Base-by-base conservation (phyloP, 2,329 filamentous ascomycete genomes). In the Venturia asperata region DNA sequence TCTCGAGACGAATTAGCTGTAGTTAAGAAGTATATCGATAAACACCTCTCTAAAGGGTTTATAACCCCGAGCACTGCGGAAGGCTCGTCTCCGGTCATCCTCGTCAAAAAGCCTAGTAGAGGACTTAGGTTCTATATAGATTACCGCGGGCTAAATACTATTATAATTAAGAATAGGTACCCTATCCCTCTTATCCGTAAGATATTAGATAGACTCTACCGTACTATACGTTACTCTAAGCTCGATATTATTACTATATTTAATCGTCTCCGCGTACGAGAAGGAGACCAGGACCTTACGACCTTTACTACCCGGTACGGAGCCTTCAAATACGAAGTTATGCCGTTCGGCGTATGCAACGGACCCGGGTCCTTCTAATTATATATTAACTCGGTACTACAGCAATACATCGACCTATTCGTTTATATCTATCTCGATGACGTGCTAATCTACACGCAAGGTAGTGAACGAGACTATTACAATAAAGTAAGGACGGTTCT, bases 271-370 rank as follows among this genome's bases (percentile, higher is more conserved):
- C 34, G 68, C 15, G 76, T 78, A 19, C 68, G 67, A 21, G 37
- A 71, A 6, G 63, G 76, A 41, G 68, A 77, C 27, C n/a, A 62
- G 67, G 75, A 68, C 69, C 75, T 72, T 64, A 77, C 68, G 24
- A 69, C 69, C 0, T 78, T 77, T 65, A 24, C 64, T 21, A 76
- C 68, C 1, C 64, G 70, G 19, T 77, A 72, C 66, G 68, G 72
- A 41, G 65, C 69, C 2, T 78, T 69, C 64, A 63, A 79, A 66
- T 78, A 71, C 47, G 47, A 71, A 42, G 70, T 79, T 17, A 68
- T 66, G 11, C 70, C 68, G 1, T 71, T 71, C 63, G 49, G 70
- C 5, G 42, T 71, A 5, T 45, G 19, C 17, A 69, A 69, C 34
- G 49, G 56, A 3, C 68, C 62, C 34, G 63, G 45, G 11, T 68